Percentiles rank a stretch among this genome's conserved stretches.
Evolutionary conservation across 495 filamentous ascomycete species (phyloP).

Genomic region (Talaromyces proteolyticus): DNA sequence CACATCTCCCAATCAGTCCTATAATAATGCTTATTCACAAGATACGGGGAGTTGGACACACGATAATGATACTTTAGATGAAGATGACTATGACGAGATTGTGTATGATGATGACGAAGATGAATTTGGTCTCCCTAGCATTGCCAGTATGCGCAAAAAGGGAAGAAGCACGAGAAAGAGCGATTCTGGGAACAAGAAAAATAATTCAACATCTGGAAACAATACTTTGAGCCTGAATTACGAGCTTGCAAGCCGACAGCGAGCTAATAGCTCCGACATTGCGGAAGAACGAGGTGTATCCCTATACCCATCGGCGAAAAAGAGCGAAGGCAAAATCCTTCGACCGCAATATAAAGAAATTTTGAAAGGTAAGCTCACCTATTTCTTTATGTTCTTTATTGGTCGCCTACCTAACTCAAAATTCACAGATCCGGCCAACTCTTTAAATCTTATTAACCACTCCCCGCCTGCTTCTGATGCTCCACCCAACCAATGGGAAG

Average conservation of each 20-base stretch:
- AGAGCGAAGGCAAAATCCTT: conserved; percentile 87
- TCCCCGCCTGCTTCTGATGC: conserved; percentile 69
- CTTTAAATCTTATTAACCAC: conserved; percentile 89
- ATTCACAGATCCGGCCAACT: conserved; percentile 79
- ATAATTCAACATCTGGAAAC: conserved; percentile 40
- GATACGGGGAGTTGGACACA: conserved; percentile 72
- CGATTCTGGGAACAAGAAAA: conserved; percentile 24
- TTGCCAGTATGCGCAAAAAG: conserved; percentile 78
- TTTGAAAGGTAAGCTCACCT: conserved; percentile 67
- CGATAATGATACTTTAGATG: conserved; percentile 37
- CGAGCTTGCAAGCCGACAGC: conserved; percentile 32
- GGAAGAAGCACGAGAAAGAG: conserved; percentile 37
- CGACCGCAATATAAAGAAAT: conserved; percentile 98
- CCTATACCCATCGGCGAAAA: conserved; percentile 80
- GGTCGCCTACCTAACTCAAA: not conserved
- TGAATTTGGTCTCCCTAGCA: conserved; percentile 87
- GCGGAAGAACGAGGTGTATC: conserved; percentile 85
- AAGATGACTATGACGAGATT: conserved; percentile 62
- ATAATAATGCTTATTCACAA: conserved; percentile 68
- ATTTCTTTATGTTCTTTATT: not conserved
- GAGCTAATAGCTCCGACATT: conserved; percentile 82
- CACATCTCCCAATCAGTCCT: conserved; percentile 62
- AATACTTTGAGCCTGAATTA: conserved; percentile 17
- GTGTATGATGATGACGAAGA: conserved; percentile 84
- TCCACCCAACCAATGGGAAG: conserved; percentile 76